Conservation (phyloP, 306 rosid species). For the Prunus salicina region DNA sequence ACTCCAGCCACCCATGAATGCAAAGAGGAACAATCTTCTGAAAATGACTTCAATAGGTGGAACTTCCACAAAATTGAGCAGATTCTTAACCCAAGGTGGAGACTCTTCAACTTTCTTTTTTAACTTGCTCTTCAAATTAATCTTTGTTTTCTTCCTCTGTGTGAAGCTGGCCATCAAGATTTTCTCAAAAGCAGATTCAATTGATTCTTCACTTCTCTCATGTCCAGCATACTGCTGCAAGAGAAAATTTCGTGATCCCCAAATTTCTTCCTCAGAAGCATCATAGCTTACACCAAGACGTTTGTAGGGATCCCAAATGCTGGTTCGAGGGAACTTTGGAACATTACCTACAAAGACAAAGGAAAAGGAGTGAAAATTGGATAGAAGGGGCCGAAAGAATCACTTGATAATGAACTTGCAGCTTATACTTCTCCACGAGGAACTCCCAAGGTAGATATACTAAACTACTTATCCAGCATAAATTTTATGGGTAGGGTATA, state of each 20-base stretch:
- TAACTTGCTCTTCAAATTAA: constrained; percentile 86
- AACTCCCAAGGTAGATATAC: neutral
- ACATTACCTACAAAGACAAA: constrained; percentile 49
- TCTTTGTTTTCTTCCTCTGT: constrained; percentile 89
- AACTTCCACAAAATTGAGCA: constrained; percentile 77
- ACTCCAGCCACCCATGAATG: constrained; percentile 99
- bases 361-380: neutral
- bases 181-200: constrained; percentile 94
- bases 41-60: constrained; percentile 80
- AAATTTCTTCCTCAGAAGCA: constrained; percentile 95
- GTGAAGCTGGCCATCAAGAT: constrained; percentile 83
- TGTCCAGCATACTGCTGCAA: constrained; percentile 91
- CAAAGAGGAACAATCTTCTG: constrained; percentile 88
- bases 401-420: neutral
- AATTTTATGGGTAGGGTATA: neutral
- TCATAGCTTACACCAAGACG: constrained; percentile 79
- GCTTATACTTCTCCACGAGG: neutral
- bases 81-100: constrained; percentile 89
- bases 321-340: constrained; percentile 64
- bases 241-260: constrained; percentile 92
- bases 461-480: neutral
- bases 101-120: constrained; percentile 97
- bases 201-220: constrained; percentile 91
- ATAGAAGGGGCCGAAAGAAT: neutral
- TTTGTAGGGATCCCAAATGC: constrained; percentile 83